phyloP scores from a whole-genome alignment of 176 grass and related monocot genomes.

The Saccharum spontaneum region DNA sequence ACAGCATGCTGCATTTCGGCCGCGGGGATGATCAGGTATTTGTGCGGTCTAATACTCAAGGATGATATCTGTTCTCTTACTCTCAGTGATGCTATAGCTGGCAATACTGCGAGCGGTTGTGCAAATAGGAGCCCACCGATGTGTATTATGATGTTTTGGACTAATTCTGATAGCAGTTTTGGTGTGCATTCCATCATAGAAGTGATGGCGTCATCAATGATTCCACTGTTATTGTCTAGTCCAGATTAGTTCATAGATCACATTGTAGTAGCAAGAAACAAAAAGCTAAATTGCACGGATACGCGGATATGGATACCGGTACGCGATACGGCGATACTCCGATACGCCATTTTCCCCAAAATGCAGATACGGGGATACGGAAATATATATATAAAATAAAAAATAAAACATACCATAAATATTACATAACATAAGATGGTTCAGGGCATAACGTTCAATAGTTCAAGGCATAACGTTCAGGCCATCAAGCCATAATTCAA shows the following conservation, averaged over 20 bases:
- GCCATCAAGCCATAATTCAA: too few species aligned
- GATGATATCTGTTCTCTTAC: neutral
- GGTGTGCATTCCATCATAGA: neutral
- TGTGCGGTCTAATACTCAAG: neutral
- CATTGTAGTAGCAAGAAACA: neutral
- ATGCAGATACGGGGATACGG: too few species aligned
- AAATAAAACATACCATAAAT: too few species aligned
- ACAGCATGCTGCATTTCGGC: constrained; percentile 57
- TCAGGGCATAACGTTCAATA: too few species aligned
- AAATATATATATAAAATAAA: too few species aligned
- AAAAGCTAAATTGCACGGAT: too few species aligned
- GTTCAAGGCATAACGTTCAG: too few species aligned
- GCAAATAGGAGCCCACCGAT: neutral
- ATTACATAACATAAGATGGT: too few species aligned
- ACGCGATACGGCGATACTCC: too few species aligned
- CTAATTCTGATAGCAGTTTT: neutral
- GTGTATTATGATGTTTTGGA: constrained; percentile 7
- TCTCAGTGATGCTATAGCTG: neutral
- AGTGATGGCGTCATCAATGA: neutral
- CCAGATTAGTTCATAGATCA: constrained; percentile 1
- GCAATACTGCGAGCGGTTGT: neutral
- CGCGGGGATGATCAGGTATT: constrained; percentile 39
- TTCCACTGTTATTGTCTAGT: neutral
- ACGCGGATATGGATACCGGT: too few species aligned
- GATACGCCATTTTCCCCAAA: too few species aligned